Conservation (phyloP, 768 basidiomycete genomes). For the Tephrocybe rancida region DNA sequence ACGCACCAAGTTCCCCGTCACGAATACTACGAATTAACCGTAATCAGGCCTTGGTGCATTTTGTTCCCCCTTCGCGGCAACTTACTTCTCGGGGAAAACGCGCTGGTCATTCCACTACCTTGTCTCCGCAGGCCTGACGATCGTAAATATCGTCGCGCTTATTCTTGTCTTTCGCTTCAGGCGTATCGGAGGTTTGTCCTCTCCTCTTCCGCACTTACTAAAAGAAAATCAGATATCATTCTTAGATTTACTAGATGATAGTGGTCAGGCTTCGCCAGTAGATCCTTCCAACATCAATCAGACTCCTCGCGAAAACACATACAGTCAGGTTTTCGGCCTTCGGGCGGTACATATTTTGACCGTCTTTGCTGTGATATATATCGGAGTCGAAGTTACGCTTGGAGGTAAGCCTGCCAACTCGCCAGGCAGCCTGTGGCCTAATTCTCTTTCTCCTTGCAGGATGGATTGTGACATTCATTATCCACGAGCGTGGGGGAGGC, state of each 20-base stretch:
- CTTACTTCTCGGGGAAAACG: constrained; percentile 54
- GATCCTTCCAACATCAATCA: constrained; percentile 11
- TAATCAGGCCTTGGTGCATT: constrained; percentile 47
- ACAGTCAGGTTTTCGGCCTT: constrained; percentile 46
- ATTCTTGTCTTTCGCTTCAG: constrained; percentile 28
- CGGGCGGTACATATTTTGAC: constrained; percentile 48
- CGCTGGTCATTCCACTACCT: constrained; percentile 70
- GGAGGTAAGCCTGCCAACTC: constrained; percentile 35
- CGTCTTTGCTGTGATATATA: constrained; percentile 45
- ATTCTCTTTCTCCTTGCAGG: constrained; percentile 26
- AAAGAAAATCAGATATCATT: neutral
- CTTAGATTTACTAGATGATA: constrained; percentile 22
- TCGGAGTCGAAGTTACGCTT: constrained; percentile 54
- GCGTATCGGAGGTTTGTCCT: constrained; percentile 26
- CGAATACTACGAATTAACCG: too few species aligned
- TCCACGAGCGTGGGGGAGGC: constrained; percentile 46
- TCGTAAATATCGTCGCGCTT: constrained; percentile 33
- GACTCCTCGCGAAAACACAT: constrained; percentile 30
- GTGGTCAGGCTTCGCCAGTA: constrained; percentile 25
- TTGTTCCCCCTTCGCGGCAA: constrained; percentile 62
- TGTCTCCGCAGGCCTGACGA: constrained; percentile 52
- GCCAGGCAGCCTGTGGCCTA: neutral
- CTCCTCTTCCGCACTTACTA: neutral
- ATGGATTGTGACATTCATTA: constrained; percentile 58
- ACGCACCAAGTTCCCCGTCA: neutral